phyloP scores from a whole-genome alignment of 495 filamentous ascomycete genomes.

The Daldinia bambusicola region DNA sequence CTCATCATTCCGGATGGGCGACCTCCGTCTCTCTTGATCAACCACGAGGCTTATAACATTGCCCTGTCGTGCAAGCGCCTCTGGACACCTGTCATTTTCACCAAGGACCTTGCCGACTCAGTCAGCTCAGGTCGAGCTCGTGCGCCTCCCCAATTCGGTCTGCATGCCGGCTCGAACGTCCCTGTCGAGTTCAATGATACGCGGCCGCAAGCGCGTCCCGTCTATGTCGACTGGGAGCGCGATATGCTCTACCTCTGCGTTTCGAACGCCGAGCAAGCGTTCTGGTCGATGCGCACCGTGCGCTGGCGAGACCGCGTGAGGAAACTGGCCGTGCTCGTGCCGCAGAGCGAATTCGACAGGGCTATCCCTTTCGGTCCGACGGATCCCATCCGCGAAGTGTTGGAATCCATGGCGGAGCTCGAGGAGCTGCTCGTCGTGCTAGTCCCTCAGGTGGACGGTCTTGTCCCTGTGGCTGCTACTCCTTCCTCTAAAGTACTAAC shows the following conservation, averaged over 20 bases:
- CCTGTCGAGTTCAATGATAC: neutral
- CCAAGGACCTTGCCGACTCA: slow-evolving; percentile 27
- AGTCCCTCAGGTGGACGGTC: slow-evolving; percentile 8
- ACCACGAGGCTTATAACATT: slow-evolving; percentile 30
- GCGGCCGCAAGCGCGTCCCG: slow-evolving; percentile 4
- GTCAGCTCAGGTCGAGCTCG: slow-evolving; percentile 17
- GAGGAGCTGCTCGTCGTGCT: slow-evolving; percentile 35
- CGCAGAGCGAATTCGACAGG: slow-evolving; percentile 30
- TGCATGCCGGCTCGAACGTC: neutral
- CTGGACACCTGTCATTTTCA: slow-evolving; percentile 29
- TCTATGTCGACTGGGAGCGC: slow-evolving; percentile 35
- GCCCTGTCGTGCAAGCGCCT: slow-evolving; percentile 18
- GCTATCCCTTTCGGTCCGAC: slow-evolving; percentile 37
- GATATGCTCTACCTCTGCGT: slow-evolving; percentile 40
- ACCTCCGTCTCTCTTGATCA: slow-evolving; percentile 32
- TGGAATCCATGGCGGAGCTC: slow-evolving; percentile 25
- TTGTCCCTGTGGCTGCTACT: neutral
- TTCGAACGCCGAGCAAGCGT: slow-evolving; percentile 32
- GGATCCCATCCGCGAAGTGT: slow-evolving; percentile 31
- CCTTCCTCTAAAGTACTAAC: neutral
- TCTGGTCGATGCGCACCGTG: slow-evolving; percentile 33
- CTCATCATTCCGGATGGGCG: slow-evolving; percentile 19
- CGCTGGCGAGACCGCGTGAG: slow-evolving; percentile 20
- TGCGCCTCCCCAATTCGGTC: slow-evolving; percentile 18
- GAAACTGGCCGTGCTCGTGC: slow-evolving; percentile 33